Percentiles rank a stretch among this genome's conserved stretches.
These are phyloP conservation scores for Penicillium macrosclerotiorum DNA, from an alignment of 495 filamentous ascomycete genomes.

Conservation along the genomic window DNA sequence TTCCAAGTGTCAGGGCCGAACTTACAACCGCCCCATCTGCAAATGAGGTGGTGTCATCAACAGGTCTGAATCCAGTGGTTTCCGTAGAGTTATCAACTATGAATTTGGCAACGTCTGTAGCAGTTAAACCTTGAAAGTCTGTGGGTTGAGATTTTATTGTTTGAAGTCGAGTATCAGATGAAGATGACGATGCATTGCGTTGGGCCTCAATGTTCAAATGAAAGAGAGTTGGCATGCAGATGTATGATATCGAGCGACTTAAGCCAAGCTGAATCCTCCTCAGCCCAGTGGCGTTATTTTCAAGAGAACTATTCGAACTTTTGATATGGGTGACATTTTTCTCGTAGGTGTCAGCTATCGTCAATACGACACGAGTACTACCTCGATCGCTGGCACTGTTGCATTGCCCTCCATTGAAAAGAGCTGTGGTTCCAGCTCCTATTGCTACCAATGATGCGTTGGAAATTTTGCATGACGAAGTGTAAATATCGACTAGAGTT, in stretches of 20 bases:
- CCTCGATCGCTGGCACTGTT: background rate
- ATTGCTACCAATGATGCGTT: background rate
- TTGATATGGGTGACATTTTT: too few species aligned
- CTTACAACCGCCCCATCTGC: background rate
- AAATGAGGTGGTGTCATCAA: background rate
- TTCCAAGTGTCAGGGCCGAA: background rate
- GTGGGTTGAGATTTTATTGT: background rate
- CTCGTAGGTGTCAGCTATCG: too few species aligned
- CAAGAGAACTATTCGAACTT: too few species aligned
- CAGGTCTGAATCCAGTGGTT: background rate
- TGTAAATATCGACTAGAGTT: background rate
- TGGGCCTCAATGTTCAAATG: slow-evolving; percentile 3
- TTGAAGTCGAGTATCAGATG: background rate
- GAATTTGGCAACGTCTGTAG: background rate
- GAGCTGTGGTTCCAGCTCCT: too few species aligned
- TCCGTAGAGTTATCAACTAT: background rate
- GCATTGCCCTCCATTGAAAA: slow-evolving; percentile 2
- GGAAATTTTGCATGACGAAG: slow-evolving; percentile 6
- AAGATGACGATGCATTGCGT: slow-evolving; percentile 2
- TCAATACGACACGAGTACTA: slow-evolving; percentile 5
- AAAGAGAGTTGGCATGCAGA: slow-evolving; percentile 12
- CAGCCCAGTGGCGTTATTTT: too few species aligned
- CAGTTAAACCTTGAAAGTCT: background rate
- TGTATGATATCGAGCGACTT: background rate
- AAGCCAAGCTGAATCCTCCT: too few species aligned